Evolutionary conservation across 2,329 filamentous ascomycete species (phyloP).

Genomic region (Dichotomopilus funicola): DNA sequence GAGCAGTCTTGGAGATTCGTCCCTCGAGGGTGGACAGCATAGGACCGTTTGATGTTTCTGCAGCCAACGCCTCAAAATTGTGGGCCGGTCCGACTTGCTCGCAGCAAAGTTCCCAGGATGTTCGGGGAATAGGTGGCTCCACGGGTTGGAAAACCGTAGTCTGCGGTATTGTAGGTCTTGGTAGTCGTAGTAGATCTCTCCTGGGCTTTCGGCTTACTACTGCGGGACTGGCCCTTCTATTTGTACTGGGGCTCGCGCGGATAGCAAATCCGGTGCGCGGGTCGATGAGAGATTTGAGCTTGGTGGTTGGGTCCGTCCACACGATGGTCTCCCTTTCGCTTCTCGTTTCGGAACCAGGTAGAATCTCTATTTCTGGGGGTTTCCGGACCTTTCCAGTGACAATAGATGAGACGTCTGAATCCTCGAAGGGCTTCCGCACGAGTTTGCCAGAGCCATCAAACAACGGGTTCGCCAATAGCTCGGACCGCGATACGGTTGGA

Average conservation of each 20-base stretch:
- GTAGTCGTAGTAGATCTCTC: background rate
- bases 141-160: slow-evolving; percentile 65
- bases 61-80: slow-evolving; percentile 1
- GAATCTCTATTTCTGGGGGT: too few relatives aligned
- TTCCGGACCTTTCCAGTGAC: too few relatives aligned
- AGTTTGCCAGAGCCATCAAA: slow-evolving; percentile 38
- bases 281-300: slow-evolving; percentile 45
- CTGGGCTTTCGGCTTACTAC: background rate
- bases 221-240: slow-evolving; percentile 45
- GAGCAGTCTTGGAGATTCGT: slow-evolving; percentile 54
- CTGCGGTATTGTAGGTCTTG: slow-evolving; percentile 24
- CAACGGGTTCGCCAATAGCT: slow-evolving; percentile 22
- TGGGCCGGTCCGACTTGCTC: slow-evolving; percentile 16
- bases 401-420: slow-evolving; percentile 19
- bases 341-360: background rate
- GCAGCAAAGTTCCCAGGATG: slow-evolving; percentile 27
- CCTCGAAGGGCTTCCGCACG: slow-evolving; percentile 40
- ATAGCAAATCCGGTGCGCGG: slow-evolving; percentile 46
- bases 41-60: slow-evolving; percentile 14
- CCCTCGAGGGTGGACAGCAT: slow-evolving; percentile 29
- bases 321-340: slow-evolving; percentile 29
- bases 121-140: slow-evolving; percentile 40
- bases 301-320: slow-evolving; percentile 59
- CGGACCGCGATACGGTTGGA: too few relatives aligned
- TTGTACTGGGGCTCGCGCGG: slow-evolving; percentile 14